Base-by-base conservation (phyloP, 257 asterid genomes). In the Perilla frutescens region DNA sequence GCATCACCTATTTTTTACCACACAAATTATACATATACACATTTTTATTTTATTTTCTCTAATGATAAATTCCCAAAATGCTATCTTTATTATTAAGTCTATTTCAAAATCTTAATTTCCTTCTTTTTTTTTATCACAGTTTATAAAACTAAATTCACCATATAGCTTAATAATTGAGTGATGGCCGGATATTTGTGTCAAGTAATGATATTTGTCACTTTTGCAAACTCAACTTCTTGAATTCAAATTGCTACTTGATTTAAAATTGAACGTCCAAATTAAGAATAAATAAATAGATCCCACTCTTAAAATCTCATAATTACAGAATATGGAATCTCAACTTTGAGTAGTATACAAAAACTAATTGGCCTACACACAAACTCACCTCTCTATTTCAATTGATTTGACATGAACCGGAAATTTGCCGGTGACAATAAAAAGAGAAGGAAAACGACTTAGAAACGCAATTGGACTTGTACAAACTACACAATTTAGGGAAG, bases 341-440 rank as follows among this genome's bases (percentile, higher is more conserved):
- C 31, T 14, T 37, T 63, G 26, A 40, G 13, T 39, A 37, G 5
- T 14, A 1, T 8, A 29, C 29, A 15, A 3, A 10, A 69, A 2
- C 41, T 20, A 45, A 54, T 11, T 15, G 44, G 31, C 29, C 55
- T 41, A 6, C 43, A 5, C 9, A 44, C 55, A 40, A 41, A 20
- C 7, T 57, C 41, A 4, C 43, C 65, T n/a, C 41, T 71, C 37
- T 60, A 71, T 48, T 34, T 14, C 41, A 60, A 47, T 34, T 60
- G 47, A 59, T 59, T 59, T 59, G 69, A 60, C 61, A 71, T 3
- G 51, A 71, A 58, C 60, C 60, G 9, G 34, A 45, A 12, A 32
- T 47, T 47, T 45, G 26, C 10, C 45, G 1, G 48, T 11, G 15
- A 57, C 9, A n/a, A 14, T 3, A 11, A 12, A 40, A 31, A 31